These are phyloP conservation scores for Globisporangium middletonii DNA, from an alignment of 352 stramenopile species.

Conservation along the genomic window DNA sequence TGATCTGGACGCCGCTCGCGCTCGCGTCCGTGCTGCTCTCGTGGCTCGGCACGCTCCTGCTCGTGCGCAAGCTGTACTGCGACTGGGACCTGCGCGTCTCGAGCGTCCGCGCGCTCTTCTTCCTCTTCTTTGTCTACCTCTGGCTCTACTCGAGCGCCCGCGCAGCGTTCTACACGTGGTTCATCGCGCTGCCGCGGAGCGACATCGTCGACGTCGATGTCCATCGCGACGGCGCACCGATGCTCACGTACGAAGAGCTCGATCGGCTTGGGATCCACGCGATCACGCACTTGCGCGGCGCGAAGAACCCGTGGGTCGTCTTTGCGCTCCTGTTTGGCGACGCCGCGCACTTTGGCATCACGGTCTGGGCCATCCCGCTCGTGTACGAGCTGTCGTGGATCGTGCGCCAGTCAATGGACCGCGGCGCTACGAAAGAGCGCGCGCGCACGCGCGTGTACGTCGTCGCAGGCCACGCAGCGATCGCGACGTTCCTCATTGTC, in stretches of 20 bases:
- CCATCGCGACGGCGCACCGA: slow-evolving; percentile 22
- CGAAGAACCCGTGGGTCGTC: slow-evolving; percentile 23
- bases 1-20: slow-evolving; percentile 29
- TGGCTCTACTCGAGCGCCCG: slow-evolving; percentile 19
- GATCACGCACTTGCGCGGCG: slow-evolving; percentile 22
- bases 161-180: slow-evolving; percentile 15
- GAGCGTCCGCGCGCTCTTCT: slow-evolving; percentile 29
- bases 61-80: slow-evolving; percentile 21
- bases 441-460: slow-evolving; percentile 36
- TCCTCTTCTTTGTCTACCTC: slow-evolving; percentile 34
- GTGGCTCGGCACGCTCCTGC: slow-evolving; percentile 16
- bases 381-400: slow-evolving; percentile 58
- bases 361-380: slow-evolving; percentile 45
- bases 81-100: slow-evolving; percentile 33
- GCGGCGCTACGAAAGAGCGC: slow-evolving; percentile 34
- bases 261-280: slow-evolving; percentile 47
- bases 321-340: slow-evolving; percentile 37
- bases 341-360: slow-evolving; percentile 38
- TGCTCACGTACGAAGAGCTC: slow-evolving; percentile 29
- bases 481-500: slow-evolving; percentile 22
- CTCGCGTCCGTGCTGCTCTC: slow-evolving; percentile 15
- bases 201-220: slow-evolving; percentile 28
- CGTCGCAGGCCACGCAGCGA: slow-evolving; percentile 18
- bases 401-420: slow-evolving; percentile 55
- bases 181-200: slow-evolving; percentile 22